Base-by-base conservation (phyloP, 228 moss, liverwort and hornwort species). In the Sphagnum fallax region DNA sequence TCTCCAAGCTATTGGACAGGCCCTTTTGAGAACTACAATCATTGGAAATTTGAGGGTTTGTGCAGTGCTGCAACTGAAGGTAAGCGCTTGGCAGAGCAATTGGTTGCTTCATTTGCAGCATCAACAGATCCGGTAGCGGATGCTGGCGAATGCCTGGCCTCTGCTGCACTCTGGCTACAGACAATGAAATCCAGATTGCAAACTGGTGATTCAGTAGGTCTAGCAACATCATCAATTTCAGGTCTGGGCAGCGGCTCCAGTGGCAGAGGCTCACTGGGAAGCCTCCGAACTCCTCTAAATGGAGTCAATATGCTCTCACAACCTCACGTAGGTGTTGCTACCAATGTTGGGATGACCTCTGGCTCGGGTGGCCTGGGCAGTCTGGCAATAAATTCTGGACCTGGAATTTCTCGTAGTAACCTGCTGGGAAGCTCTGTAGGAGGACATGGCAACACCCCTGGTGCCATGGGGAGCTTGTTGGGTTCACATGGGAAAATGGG, bases 11-110 rank as follows among this genome's bases (percentile, higher is more conserved):
- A 32, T 32, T 32, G 32, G 32, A 32, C 32, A 32, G 32, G 32
- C 32, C 32, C 32, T 32, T 32, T 32, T 32, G 32, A 32, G 32
- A 32, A 32, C 32, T 32, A 32, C 32, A 32, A 32, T 32, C 32
- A 32, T 32, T 32, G 32, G 2, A 32, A 32, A 32, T 32, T 32
- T 32, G 32, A 32, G 32, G 32, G 32, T 47, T 3, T 73, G 12
- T 84, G 80, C 82, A 96, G 97, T 81, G 97, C 97, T 64, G 93
- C 97, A 65, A 93, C 97, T 9, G 97, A 98, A 83, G 97, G 97
- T 53, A 98, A 93, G 51, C 88, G 97, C 66, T 78, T 98, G 47
- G 97, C 97, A 10, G 97, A 98, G 85, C 97, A 98, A 67, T 69
- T 98, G 70, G 97, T 98, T 32, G 97, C 97, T 50, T 98, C 97